Base-by-base conservation (phyloP, 1,284 basidiomycete species). In the Ustilago tritici region DNA sequence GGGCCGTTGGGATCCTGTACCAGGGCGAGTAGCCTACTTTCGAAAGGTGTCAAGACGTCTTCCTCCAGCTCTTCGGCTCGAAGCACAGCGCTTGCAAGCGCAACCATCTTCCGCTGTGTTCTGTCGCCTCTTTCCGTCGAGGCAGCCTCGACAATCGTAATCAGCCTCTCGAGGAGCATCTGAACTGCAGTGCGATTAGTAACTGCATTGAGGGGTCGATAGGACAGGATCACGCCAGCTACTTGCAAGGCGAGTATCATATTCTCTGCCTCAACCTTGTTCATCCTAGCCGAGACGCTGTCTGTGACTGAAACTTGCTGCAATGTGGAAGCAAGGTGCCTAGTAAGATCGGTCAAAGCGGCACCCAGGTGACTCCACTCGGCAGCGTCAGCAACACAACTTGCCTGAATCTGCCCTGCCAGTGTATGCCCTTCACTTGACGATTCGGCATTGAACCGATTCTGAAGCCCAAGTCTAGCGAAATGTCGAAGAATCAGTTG, bases 11-110 rank as follows among this genome's bases (percentile, higher is more conserved):
- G 1, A 54, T 66, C 60, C 15, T 52, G 57, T 0, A 49, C 61
- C 0, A 76, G 53, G 5, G 46, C 50, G 15, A 76, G 31, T 23
- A 76, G 36, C 11, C 74, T 49, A 7, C 17, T 34, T 19, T 76
- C 74, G 7, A 68, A 65, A 11, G 69, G 62, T n/a, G 55, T 62
- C 31, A 76, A 52, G 0, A 71, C 35, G 12, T 5, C 8, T 23
- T 71, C 74, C 19, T 61, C 56, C 5, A 76, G n/a, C 43, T 76
- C 65, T 43, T 76, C 74, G 23, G 65, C 61, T 32, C 61, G 52
- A 6, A 73, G 34, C 32, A 73, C 58, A 1, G 65, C 53, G 32
- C 65, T 61, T 32, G 70, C 65, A 5, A 66, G 28, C 8, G 47
- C 65, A 19, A 63, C 35, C 3, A 52, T 2, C 54, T 41, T 66